A percentile compares a stretch with the other conserved stretches of the same genome.
These are phyloP conservation scores for Arachnopeziza araneosa DNA, from an alignment of 2,329 filamentous ascomycete species.

Conservation along the genomic window DNA sequence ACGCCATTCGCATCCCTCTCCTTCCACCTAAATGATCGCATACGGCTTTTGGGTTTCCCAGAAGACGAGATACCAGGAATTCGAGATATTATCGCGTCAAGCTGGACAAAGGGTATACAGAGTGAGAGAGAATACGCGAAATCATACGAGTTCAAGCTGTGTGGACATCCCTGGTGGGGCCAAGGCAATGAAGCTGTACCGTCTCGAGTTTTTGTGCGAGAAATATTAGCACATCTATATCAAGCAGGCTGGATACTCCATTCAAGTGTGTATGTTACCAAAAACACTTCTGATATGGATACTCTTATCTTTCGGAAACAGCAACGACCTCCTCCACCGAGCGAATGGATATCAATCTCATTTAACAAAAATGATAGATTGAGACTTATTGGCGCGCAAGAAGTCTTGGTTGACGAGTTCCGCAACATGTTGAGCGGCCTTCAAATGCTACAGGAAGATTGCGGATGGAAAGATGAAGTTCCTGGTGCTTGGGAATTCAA, in stretches of 20 bases:
- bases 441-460: conserved; percentile 17
- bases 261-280: conserved; percentile 32
- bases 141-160: conserved; percentile 34
- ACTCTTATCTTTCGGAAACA: conserved; percentile 36
- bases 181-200: conserved; percentile 26
- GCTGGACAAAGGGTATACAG: conserved; percentile 31
- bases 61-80: conserved; percentile 25
- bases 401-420: conserved; percentile 18
- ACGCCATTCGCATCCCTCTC: conserved; percentile 30
- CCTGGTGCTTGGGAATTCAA: conserved; percentile 29
- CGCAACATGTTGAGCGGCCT: conserved; percentile 13
- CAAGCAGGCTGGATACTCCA: conserved; percentile 35
- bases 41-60: conserved; percentile 35
- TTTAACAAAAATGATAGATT: conserved; percentile 31
- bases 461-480: conserved; percentile 20
- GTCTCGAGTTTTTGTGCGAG: conserved; percentile 30
- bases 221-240: conserved; percentile 32
- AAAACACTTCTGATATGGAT: conserved; percentile 31
- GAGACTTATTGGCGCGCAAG: conserved; percentile 30
- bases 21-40: conserved; percentile 28
- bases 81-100: conserved; percentile 21
- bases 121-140: conserved; percentile 28
- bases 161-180: conserved; percentile 33
- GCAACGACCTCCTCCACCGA: conserved; percentile 29
- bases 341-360: conserved; percentile 34